These are phyloP conservation scores for Monascus ruber DNA, from an alignment of 2,329 filamentous ascomycete species.

Conservation along the genomic window DNA sequence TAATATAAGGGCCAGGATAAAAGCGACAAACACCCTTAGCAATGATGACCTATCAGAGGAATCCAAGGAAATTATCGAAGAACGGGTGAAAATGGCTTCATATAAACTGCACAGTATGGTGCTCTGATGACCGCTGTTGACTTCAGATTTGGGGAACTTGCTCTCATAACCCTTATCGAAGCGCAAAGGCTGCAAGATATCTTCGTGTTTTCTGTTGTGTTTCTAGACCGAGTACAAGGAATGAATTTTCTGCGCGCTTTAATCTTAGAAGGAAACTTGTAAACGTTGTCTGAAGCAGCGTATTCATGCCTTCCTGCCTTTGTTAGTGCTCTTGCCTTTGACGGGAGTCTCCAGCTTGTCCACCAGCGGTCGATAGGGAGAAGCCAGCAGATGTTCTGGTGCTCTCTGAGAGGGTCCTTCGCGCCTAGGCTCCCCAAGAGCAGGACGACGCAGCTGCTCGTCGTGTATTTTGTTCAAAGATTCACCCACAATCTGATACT, in stretches of 20 bases:
- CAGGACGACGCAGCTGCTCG: conserved; percentile 60
- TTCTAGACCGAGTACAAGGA: too few relatives aligned
- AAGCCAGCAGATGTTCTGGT: conserved; percentile 43
- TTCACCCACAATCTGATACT: conserved; percentile 82
- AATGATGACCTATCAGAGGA: neutral
- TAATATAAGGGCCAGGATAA: neutral
- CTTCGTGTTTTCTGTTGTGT: too few relatives aligned
- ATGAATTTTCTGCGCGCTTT: too few relatives aligned
- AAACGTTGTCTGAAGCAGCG: neutral
- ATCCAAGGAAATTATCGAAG: neutral
- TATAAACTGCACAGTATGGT: neutral
- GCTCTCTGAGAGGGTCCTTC: conserved; percentile 24
- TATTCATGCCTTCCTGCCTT: conserved; percentile 22
- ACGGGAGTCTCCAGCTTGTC: conserved; percentile 36
- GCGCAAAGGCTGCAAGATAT: too few relatives aligned
- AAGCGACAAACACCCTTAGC: neutral
- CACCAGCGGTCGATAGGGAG: conserved; percentile 49
- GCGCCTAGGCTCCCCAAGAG: conserved; percentile 28
- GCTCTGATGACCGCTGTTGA: too few relatives aligned
- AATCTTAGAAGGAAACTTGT: too few relatives aligned
- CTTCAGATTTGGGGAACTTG: too few relatives aligned
- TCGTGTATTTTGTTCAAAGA: conserved; percentile 74
- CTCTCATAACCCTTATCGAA: too few relatives aligned
- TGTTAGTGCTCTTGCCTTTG: conserved; percentile 19
- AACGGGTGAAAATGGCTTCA: neutral